Evolutionary conservation across 805 yeast genomes (phyloP).

Genomic region (Candida verbasci): DNA sequence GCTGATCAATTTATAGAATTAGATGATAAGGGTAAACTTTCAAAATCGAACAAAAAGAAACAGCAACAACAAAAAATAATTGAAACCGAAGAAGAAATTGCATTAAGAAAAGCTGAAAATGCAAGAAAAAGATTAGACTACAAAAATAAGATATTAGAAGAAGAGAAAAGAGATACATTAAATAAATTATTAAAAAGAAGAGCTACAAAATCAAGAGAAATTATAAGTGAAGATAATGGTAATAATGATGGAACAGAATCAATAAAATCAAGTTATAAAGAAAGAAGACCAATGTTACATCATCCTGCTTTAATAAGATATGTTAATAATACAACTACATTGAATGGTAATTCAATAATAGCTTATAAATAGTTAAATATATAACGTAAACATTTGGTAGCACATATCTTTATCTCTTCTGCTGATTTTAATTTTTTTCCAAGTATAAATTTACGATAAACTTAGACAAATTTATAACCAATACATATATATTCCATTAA

Average conservation of each 20-base stretch:
- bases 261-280: constrained; percentile 13
- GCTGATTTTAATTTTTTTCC: constrained; percentile 2
- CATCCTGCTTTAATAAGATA: constrained; percentile 47
- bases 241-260: constrained; percentile 10
- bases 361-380: constrained; percentile 3
- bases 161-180: constrained; percentile 87
- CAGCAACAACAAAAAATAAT: constrained; percentile 54
- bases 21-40: constrained; percentile 17
- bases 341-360: constrained; percentile 14
- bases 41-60: constrained; percentile 29
- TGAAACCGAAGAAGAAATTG: constrained; percentile 80
- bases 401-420: no score
- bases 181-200: constrained; percentile 81
- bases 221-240: constrained; percentile 21
- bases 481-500: no score
- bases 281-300: constrained; percentile 36
- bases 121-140: constrained; percentile 86
- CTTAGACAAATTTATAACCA: no score
- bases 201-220: constrained; percentile 63
- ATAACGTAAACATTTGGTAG: no score
- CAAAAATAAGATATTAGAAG: constrained; percentile 77
- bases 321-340: constrained; percentile 14
- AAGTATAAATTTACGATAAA: background rate
- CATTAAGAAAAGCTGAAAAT: constrained; percentile 76
- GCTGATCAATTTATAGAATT: constrained; percentile 25